Percentiles rank a stretch among this genome's conserved stretches.
Evolutionary conservation across 2,329 filamentous ascomycete species (phyloP).

Genomic region (Phaeoacremonium minimum): DNA sequence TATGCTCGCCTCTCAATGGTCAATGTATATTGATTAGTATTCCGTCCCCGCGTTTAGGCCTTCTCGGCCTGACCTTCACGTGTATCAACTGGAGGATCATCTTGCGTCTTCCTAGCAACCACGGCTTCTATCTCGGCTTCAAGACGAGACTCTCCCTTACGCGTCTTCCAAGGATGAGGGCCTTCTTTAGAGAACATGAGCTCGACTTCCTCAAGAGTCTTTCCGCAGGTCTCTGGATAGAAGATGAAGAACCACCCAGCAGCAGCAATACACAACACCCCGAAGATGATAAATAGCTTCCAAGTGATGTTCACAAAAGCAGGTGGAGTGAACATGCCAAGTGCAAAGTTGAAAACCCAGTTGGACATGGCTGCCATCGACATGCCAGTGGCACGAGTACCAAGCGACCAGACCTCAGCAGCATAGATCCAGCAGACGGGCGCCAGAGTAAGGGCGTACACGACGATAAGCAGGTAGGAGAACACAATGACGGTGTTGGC

Average conservation of each 20-base stretch:
- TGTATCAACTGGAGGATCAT: slow-evolving; percentile 11
- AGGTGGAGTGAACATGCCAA: slow-evolving; percentile 54
- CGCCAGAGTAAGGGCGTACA: slow-evolving; percentile 60
- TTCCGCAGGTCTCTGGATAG: slow-evolving; percentile 33
- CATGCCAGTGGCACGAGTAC: slow-evolving; percentile 50
- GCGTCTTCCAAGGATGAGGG: slow-evolving; percentile 32
- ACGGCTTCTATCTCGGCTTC: slow-evolving; percentile 20
- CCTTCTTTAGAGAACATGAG: slow-evolving; percentile 24
- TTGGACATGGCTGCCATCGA: slow-evolving; percentile 13
- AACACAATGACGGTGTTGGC: slow-evolving; percentile 40
- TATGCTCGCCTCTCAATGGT: no score
- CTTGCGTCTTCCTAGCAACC: no score
- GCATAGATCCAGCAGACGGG: slow-evolving; percentile 64
- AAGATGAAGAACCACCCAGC: slow-evolving; percentile 27
- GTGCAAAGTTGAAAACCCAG: slow-evolving; percentile 54
- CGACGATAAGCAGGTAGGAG: slow-evolving; percentile 59
- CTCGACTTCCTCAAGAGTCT: slow-evolving; percentile 36
- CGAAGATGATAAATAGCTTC: slow-evolving; percentile 39
- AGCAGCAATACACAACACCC: slow-evolving; percentile 26
- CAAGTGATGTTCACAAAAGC: slow-evolving; percentile 55
- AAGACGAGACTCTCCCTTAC: slow-evolving; percentile 19
- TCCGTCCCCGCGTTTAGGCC: no score
- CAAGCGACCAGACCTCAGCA: slow-evolving; percentile 59
- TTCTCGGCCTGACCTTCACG: slow-evolving; percentile 3
- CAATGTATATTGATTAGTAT: no score